A percentile compares a stretch with the other conserved stretches of the same genome.
phyloP scores from a whole-genome alignment of 2,329 filamentous ascomycete genomes.

The Oidium heveae region DNA sequence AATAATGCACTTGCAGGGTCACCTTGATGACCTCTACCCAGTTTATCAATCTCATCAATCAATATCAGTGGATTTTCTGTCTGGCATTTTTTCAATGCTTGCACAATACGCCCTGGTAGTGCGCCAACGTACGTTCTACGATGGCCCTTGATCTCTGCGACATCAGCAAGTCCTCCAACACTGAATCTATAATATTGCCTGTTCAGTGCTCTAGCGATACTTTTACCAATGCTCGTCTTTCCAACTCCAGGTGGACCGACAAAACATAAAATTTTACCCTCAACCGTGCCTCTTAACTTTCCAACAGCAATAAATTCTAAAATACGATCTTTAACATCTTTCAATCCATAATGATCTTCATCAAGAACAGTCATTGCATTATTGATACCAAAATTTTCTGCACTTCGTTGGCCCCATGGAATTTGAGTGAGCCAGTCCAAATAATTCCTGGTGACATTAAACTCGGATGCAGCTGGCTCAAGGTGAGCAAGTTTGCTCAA shows the following conservation, averaged over 20 bases:
- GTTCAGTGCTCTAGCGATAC: slow-evolving; percentile 81
- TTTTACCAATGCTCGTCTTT: slow-evolving; percentile 97
- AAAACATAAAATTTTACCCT: slow-evolving; percentile 95
- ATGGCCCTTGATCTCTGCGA: slow-evolving; percentile 97
- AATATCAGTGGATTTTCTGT: slow-evolving; percentile 92
- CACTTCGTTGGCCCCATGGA: slow-evolving; percentile 83
- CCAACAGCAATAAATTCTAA: slow-evolving; percentile 95
- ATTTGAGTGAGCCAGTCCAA: slow-evolving; percentile 97
- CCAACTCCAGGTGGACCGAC: slow-evolving; percentile 93
- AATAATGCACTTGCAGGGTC: slow-evolving; percentile 86
- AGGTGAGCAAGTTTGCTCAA: slow-evolving; percentile 90
- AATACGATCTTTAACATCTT: slow-evolving; percentile 97
- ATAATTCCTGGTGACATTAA: slow-evolving; percentile 96
- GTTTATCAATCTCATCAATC: slow-evolving; percentile 97
- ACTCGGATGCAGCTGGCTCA: slow-evolving; percentile 88
- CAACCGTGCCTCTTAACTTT: slow-evolving; percentile 85
- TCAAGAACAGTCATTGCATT: slow-evolving; percentile 79
- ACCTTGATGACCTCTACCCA: slow-evolving; percentile 85
- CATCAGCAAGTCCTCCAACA: slow-evolving; percentile 86
- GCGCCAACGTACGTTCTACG: slow-evolving; percentile 90
- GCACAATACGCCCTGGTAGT: slow-evolving; percentile 84
- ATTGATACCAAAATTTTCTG: slow-evolving; percentile 88
- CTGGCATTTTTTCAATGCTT: slow-evolving; percentile 95
- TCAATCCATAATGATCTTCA: slow-evolving; percentile 87
- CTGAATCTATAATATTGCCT: slow-evolving; percentile 96